A percentile compares a stretch with the other conserved stretches of the same genome.
Evolutionary conservation across 208 protist species (phyloP).

Genomic region (Leishmania guyanensis): DNA sequence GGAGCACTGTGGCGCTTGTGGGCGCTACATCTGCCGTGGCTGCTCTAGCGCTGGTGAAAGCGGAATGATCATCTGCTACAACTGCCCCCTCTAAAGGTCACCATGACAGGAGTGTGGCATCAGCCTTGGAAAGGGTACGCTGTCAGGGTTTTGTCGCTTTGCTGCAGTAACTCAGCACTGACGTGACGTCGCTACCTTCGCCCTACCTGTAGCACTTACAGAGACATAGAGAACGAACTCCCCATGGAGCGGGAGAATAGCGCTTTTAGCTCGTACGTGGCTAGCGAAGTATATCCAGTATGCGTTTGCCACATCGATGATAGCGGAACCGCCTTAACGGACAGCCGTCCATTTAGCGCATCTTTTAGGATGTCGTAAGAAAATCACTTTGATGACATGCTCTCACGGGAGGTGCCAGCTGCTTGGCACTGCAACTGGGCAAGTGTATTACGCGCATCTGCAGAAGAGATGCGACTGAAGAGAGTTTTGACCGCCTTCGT

Average conservation of each 20-base stretch:
- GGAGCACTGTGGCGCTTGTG: constrained; percentile 35
- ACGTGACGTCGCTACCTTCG: background rate
- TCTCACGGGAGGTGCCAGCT: background rate
- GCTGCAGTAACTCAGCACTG: background rate
- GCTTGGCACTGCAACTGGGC: too few relatives aligned
- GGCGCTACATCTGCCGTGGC: constrained; percentile 34
- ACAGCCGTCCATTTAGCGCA: background rate
- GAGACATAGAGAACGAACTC: background rate
- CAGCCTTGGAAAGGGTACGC: background rate
- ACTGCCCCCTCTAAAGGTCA: constrained; percentile 63
- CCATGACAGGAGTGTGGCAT: background rate
- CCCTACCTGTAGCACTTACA: background rate
- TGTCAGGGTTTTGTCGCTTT: background rate
- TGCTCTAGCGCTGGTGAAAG: constrained; percentile 75
- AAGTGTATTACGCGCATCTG: background rate
- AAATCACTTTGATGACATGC: background rate
- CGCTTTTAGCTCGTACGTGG: background rate
- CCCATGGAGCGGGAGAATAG: background rate
- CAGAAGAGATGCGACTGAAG: background rate
- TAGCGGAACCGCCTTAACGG: background rate
- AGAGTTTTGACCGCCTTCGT: too few relatives aligned
- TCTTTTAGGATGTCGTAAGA: background rate
- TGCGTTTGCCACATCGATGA: background rate
- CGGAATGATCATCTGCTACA: constrained; percentile 71
- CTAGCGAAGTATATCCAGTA: background rate